Percentiles rank a stretch among this genome's conserved stretches.
Conservation (phyloP, 306 rosid species). For the Gastrolobium villosum region DNA sequence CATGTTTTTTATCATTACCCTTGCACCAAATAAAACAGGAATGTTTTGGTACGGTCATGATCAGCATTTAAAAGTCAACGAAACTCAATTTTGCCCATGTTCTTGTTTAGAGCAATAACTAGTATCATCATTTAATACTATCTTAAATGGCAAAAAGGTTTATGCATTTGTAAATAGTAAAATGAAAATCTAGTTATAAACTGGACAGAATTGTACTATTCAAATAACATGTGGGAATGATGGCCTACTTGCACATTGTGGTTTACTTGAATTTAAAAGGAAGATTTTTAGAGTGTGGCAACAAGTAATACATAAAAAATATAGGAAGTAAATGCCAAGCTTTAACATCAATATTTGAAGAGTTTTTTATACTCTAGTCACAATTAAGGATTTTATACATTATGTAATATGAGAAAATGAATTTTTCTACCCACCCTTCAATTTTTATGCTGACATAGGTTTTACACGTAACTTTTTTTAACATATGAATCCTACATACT, state of each 20-base stretch:
- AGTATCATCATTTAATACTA: slow-evolving; percentile 2
- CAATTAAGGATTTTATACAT: too few species aligned
- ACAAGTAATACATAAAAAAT: slow-evolving; percentile 9
- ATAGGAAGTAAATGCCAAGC: slow-evolving; percentile 34
- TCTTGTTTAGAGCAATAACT: slow-evolving; percentile 19
- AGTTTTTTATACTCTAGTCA: slow-evolving; percentile 18
- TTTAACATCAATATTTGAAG: slow-evolving; percentile 13
- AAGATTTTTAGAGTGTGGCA: slow-evolving; percentile 18
- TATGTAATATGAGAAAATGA: too few species aligned
- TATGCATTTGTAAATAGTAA: not conserved
- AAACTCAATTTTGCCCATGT: not conserved
- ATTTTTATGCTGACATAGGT: too few species aligned
- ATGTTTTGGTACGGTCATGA: slow-evolving; percentile 16
- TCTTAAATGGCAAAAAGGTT: not conserved
- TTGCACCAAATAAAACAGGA: not conserved
- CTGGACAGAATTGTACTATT: slow-evolving; percentile 27
- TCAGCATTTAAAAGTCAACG: not conserved
- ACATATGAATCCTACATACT: too few species aligned
- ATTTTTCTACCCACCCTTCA: too few species aligned
- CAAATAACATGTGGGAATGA: slow-evolving; percentile 4
- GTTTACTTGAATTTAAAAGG: slow-evolving; percentile 22
- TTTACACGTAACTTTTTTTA: too few species aligned
- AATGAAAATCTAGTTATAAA: slow-evolving; percentile 1
- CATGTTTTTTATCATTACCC: not conserved
- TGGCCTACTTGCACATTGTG: slow-evolving; percentile 27